Percentiles rank a stretch among this genome's conserved stretches.
Conservation (phyloP, 371 early-diverging fungal genomes). For the Syncephalastrum contaminatum region DNA sequence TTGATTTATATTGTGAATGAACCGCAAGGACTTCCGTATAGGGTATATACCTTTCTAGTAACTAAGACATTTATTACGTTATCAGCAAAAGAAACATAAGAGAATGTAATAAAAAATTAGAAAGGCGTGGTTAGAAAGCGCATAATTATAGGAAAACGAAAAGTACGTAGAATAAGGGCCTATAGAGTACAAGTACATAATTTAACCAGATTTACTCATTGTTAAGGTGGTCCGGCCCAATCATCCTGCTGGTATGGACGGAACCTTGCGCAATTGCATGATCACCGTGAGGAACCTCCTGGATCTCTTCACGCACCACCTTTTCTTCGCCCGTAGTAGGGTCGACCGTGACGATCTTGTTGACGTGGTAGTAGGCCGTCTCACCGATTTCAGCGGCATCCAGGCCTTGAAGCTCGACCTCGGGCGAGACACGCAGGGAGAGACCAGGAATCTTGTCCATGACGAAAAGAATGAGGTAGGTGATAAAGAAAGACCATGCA, state of each 20-base stretch:
- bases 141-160: too few species aligned
- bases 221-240: constrained; percentile 2
- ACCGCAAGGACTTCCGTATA: too few species aligned
- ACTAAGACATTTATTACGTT: too few species aligned
- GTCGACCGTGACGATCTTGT: constrained; percentile 33
- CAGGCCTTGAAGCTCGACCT: constrained; percentile 69
- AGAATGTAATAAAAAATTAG: too few species aligned
- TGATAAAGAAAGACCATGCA: constrained; percentile 74
- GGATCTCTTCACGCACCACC: constrained; percentile 26
- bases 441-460: constrained; percentile 80
- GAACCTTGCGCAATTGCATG: constrained; percentile 8
- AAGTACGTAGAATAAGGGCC: too few species aligned
- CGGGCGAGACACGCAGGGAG: constrained; percentile 65
- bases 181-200: too few species aligned
- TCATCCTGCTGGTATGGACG: constrained; percentile 6
- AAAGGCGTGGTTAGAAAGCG: too few species aligned
- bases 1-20: too few species aligned
- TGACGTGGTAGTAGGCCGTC: constrained; percentile 55
- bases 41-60: too few species aligned
- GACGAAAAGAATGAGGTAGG: constrained; percentile 66
- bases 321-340: constrained; percentile 29
- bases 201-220: constrained; percentile 7
- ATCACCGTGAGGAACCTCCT: constrained; percentile 12
- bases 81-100: too few species aligned
- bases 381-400: constrained; percentile 82